Percentiles rank a stretch among this genome's conserved stretches.
These are phyloP conservation scores for Backusella liffmaniae DNA, from an alignment of 192 early-diverging fungal genomes.

Conservation along the genomic window DNA sequence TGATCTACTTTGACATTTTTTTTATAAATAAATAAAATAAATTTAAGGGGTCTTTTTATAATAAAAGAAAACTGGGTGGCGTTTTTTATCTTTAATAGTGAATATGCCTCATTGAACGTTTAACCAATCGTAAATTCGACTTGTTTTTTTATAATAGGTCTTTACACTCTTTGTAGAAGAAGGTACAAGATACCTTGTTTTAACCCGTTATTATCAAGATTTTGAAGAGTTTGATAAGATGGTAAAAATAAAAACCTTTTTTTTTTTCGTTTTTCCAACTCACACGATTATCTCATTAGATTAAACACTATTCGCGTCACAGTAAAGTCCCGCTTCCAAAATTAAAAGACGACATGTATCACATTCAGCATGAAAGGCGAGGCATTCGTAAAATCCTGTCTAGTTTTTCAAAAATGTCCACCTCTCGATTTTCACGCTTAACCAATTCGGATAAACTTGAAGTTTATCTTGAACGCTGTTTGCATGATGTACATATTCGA, in stretches of 20 bases:
- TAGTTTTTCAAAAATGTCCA: slow-evolving; percentile 11
- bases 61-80: background rate
- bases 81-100: background rate
- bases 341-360: slow-evolving; percentile 14
- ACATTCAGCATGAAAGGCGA: background rate
- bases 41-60: background rate
- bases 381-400: slow-evolving; percentile 4
- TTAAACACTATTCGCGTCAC: slow-evolving; percentile 21
- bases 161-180: slow-evolving; percentile 41
- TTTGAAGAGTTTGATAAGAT: slow-evolving; percentile 39
- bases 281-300: slow-evolving; percentile 1
- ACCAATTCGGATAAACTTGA: slow-evolving; percentile 18
- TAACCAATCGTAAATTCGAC: background rate
- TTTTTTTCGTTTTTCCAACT: background rate
- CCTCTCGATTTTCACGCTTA: background rate
- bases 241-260: slow-evolving; percentile 14
- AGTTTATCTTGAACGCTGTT: slow-evolving; percentile 2
- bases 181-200: slow-evolving; percentile 20
- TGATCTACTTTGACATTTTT: background rate
- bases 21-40: background rate
- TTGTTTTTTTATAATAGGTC: slow-evolving; percentile 23
- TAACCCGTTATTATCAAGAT: slow-evolving; percentile 38
- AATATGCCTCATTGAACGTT: background rate
- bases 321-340: slow-evolving; percentile 23
- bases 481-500: slow-evolving; percentile 3